phyloP scores from a whole-genome alignment of 495 filamentous ascomycete species.

The Penicillium longicatenatum region DNA sequence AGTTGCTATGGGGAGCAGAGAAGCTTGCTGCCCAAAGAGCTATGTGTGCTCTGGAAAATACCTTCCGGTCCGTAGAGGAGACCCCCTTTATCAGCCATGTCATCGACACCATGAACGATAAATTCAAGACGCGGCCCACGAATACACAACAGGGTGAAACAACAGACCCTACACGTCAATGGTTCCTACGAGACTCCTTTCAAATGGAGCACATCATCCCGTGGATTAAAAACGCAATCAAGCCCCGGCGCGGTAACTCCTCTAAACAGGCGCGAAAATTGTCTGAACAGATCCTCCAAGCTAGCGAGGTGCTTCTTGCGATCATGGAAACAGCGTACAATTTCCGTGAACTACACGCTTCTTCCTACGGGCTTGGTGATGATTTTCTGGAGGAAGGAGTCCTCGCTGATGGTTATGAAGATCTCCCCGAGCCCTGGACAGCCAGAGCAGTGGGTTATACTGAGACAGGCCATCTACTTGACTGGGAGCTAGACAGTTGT shows the following conservation, averaged over 20 bases:
- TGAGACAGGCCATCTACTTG: constrained; percentile 53
- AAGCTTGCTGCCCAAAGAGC: constrained; percentile 81
- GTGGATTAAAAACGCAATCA: constrained; percentile 73
- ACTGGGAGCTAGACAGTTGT: constrained; percentile 47
- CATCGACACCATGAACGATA: constrained; percentile 67
- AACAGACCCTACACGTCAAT: constrained; percentile 71
- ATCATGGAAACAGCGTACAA: constrained; percentile 70
- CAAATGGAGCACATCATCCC: constrained; percentile 73
- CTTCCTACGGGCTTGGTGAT: constrained; percentile 67
- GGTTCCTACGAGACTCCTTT: constrained; percentile 77
- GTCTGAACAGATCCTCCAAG: constrained; percentile 68
- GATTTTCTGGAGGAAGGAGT: constrained; percentile 70
- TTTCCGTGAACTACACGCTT: constrained; percentile 68
- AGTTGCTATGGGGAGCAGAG: constrained; percentile 85
- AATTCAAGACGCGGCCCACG: constrained; percentile 56
- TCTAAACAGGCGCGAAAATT: constrained; percentile 35
- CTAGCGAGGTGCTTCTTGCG: constrained; percentile 73
- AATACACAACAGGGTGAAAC: constrained; percentile 59
- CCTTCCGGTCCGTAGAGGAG: constrained; percentile 46
- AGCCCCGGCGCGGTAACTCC: constrained; percentile 49
- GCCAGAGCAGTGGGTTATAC: constrained; percentile 48
- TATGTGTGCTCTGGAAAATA: constrained; percentile 78
- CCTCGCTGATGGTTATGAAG: constrained; percentile 58
- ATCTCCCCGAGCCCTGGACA: constrained; percentile 80
- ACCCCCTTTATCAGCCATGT: constrained; percentile 67